These are phyloP conservation scores for Malassezia caprae DNA, from an alignment of 1,284 basidiomycete species.

Conservation along the genomic window DNA sequence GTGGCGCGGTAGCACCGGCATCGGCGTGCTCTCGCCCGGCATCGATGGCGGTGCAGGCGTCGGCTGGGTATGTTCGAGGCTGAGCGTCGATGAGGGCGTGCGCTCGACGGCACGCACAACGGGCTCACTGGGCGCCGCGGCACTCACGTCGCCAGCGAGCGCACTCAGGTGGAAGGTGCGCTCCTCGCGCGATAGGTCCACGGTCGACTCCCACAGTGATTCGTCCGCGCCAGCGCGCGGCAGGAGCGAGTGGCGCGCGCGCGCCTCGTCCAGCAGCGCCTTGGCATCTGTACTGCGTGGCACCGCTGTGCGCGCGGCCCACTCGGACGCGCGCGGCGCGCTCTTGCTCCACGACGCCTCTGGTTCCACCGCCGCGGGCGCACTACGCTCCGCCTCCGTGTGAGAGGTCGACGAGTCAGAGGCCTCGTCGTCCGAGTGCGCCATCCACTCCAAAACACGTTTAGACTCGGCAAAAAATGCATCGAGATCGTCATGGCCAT, in stretches of 20 bases:
- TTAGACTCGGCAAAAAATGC: slow-evolving; percentile 42
- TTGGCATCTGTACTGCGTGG: not conserved
- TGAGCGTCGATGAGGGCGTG: not conserved
- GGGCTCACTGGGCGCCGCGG: not conserved
- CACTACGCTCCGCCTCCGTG: not conserved
- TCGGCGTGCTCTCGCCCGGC: not conserved
- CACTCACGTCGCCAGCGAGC: slow-evolving; percentile 27
- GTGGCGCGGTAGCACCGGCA: not conserved
- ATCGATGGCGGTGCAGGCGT: not conserved
- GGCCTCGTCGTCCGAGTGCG: slow-evolving; percentile 52
- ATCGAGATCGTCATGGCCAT: slow-evolving; percentile 53
- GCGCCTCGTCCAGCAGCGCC: not conserved
- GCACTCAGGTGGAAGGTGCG: slow-evolving; percentile 28
- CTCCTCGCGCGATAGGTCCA: slow-evolving; percentile 25
- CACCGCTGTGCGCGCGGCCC: slow-evolving; percentile 14
- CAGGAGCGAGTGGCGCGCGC: slow-evolving; percentile 6
- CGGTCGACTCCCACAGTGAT: slow-evolving; percentile 16
- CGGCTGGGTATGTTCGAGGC: not conserved
- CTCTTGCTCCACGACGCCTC: slow-evolving; percentile 3
- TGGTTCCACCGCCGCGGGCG: not conserved
- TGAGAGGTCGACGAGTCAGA: not conserved
- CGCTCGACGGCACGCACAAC: not conserved
- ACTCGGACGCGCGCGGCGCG: slow-evolving; percentile 22
- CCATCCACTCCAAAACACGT: slow-evolving; percentile 37
- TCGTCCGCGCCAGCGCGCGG: slow-evolving; percentile 9